These are phyloP conservation scores for Rhodosorus marinus DNA, from an alignment of 23 red algal genomes.

Conservation along the genomic window DNA sequence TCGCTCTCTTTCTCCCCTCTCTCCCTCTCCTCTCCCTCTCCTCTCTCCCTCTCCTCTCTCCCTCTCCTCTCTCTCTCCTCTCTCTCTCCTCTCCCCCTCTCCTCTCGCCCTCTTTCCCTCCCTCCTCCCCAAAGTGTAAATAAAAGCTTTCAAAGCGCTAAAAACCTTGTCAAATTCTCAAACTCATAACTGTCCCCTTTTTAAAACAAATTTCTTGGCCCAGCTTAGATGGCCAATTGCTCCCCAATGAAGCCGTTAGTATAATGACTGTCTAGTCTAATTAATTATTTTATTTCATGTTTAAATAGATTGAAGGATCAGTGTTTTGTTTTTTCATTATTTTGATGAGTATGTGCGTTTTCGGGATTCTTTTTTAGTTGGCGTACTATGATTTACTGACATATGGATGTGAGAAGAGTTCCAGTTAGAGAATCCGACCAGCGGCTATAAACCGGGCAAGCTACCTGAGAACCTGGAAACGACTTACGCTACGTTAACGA, in stretches of 20 bases:
- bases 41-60: background rate
- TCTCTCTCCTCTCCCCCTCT: slow-evolving; percentile 12
- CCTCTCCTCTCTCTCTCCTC: slow-evolving; percentile 19
- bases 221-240: slow-evolving; percentile 1
- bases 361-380: too few species aligned
- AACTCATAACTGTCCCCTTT: slow-evolving; percentile 22
- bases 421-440: too few species aligned
- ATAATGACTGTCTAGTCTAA: too few species aligned
- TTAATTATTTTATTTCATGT: too few species aligned
- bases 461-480: too few species aligned
- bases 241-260: slow-evolving; percentile 5
- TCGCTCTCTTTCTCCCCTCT: background rate
- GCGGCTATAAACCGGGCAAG: too few species aligned
- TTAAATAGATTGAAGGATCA: too few species aligned
- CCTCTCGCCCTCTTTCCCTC: slow-evolving; percentile 1
- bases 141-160: slow-evolving; percentile 1
- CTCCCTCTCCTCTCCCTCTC: slow-evolving; percentile 5
- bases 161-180: slow-evolving; percentile 4
- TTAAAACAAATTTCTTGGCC: slow-evolving; percentile 6
- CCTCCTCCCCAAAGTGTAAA: slow-evolving; percentile 1
- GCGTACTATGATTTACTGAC: too few species aligned
- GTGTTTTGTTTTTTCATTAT: too few species aligned
- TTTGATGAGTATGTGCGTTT: too few species aligned
- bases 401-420: too few species aligned
- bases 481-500: too few species aligned